Evolutionary conservation across 805 yeast genomes (phyloP), one percentile per base, ranked within the genome.

Genomic region (Wickerhamia fluorescens): DNA sequence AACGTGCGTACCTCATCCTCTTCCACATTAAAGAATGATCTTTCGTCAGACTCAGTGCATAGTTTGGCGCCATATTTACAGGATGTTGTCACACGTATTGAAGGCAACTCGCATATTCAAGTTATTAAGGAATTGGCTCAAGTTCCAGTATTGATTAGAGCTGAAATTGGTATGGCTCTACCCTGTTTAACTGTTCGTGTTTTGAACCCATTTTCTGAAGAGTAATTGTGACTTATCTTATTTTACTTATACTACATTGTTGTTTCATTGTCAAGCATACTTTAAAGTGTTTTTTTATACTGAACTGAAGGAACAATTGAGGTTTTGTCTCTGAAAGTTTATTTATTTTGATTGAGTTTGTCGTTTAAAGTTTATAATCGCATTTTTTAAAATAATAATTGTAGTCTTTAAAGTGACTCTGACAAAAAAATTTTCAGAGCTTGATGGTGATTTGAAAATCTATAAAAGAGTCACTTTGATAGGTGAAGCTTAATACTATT

Each of bases 181-280:
- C 98, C 98, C 11, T 89, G 96, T 53, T 68, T 89, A 44, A 85
- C 96, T 3, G 95, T 92, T 10, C 73, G 95, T 45, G 82, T 89
- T 6, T 64, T 88, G 48, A 89, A 89, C 47, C 98, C 98, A 18
- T 89, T 88, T 51, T 60, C 59, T 8, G 37, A 44, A 17, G 37
- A 37, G 21, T 36, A 36, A 23, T 18, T 28, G 13, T 21, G 15
- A 12, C 13, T 15, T 25, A 10, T 25, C 16, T 24, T 24, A 8
- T 24, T 22, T 23, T 27, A 14, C 30, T 16, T 20, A 27, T 27
- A 31, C 25, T 9, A 7, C 14, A 23, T 4, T 10, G 9, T 13
- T 15, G 27, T 16, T 15, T 6, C 16, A 16, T 15, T 20, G 17
- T 20, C 20, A 14, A 25, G 27, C 12, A n/a, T 16, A 9, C 11